Evolutionary conservation across 768 basidiomycete genomes (phyloP), one percentile per base, ranked within the genome.

Genomic region (Rhodotorula babjevae): DNA sequence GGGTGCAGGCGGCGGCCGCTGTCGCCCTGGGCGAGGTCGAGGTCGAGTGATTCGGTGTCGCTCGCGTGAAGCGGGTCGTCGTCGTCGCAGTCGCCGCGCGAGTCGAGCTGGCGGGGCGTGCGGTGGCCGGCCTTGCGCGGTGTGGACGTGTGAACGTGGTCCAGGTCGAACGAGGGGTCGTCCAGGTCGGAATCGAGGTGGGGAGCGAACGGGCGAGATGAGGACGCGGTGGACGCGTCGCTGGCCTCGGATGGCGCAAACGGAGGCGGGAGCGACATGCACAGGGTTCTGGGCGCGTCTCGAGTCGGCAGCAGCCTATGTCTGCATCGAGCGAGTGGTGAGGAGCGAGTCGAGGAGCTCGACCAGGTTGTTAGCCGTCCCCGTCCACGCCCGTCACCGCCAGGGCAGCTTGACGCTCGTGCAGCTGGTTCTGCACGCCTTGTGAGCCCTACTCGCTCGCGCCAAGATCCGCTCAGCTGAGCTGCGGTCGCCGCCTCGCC

Each of bases 21-120:
- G 23, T 63, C 40, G 55, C 63, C 57, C 16, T 63, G 50, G 27
- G 60, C 40, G 46, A 47, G 23, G 27, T 67, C 31, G 46, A 47
- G 16, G 18, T 65, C 56, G n/a, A 74, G 27, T 31, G 55, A 57
- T 29, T 74, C 73, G 14, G 73, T 74, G 49, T 74, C 73, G 65
- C 73, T 74, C 65, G 62, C 65, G 50, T 65, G 60, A 23, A 74
- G 57, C 15, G 52, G 33, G 19, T 67, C 68, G 31, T 40, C 55
- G 18, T 67, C 68, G 27, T 36, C 33, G n/a, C 21, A 27, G 44
- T 47, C 27, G 19, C 27, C 42, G 6, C 27, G 50, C 46, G 31
- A 27, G 21, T 36, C 9, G 3, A 29, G n/a, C 3, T 12, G 9
- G 33, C 46, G 19, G 9, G 12, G 61, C 6, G 31, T 21, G 25